These are phyloP conservation scores for Beauveria caledonica DNA, from an alignment of 2,329 filamentous ascomycete species.

Conservation along the genomic window DNA sequence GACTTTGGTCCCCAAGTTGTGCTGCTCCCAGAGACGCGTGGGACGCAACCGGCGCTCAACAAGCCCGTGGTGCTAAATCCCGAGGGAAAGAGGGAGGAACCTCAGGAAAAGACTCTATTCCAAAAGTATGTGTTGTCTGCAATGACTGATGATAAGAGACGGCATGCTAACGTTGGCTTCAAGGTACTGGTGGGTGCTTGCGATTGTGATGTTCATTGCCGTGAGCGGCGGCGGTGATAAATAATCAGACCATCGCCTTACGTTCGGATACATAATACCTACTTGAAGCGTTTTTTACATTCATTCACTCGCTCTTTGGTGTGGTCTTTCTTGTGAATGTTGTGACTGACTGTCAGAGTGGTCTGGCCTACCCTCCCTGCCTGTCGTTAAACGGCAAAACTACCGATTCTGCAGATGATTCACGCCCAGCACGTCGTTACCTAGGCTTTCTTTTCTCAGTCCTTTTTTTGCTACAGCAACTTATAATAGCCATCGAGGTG, in stretches of 20 bases:
- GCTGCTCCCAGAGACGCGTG: conserved; percentile 38
- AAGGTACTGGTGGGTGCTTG: conserved; percentile 62
- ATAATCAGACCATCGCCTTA: conserved; percentile 37
- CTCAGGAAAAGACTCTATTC: conserved; percentile 54
- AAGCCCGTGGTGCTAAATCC: conserved; percentile 54
- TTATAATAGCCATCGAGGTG: not conserved
- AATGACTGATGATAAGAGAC: not conserved
- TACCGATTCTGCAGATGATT: not conserved
- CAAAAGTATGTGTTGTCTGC: conserved; percentile 44
- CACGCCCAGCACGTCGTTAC: too few relatives aligned
- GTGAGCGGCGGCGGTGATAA: conserved; percentile 46
- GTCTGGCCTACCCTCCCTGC: not conserved
- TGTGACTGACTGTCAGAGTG: not conserved
- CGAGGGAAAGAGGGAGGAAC: conserved; percentile 50
- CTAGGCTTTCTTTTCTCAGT: too few relatives aligned
- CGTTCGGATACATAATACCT: conserved; percentile 2
- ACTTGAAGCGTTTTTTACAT: not conserved
- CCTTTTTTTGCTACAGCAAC: not conserved
- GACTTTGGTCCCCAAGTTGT: conserved; percentile 56
- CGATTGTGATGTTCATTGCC: conserved; percentile 43
- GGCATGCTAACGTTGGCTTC: conserved; percentile 25
- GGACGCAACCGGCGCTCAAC: conserved; percentile 52
- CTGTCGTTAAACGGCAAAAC: not conserved
- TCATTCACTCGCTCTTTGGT: not conserved
- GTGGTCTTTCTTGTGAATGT: not conserved